phyloP scores from a whole-genome alignment of 164 flowering plant genomes.

The Sedum album region DNA sequence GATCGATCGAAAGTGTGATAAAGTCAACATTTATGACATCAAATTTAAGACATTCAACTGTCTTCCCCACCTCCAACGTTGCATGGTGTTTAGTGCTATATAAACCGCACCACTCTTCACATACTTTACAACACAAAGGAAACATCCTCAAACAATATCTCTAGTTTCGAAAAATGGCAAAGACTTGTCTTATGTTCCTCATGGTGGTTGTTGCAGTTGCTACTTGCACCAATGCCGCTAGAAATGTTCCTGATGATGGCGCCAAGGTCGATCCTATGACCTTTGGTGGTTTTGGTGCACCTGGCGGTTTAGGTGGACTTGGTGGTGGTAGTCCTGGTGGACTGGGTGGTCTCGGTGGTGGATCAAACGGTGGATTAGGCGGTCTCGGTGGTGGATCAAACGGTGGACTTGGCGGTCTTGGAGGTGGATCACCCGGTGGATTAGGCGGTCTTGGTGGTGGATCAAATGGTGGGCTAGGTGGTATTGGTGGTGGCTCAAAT shows the following conservation, averaged over 20 bases:
- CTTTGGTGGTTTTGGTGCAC: neutral
- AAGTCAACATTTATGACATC: neutral
- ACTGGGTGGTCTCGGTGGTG: neutral
- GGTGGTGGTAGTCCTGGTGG: neutral
- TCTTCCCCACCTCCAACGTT: neutral
- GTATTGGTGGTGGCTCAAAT: neutral
- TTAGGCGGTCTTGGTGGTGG: neutral
- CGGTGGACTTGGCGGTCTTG: neutral
- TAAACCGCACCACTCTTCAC: neutral
- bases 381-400: neutral
- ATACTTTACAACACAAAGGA: neutral
- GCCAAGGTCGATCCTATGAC: neutral
- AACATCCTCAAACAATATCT: neutral
- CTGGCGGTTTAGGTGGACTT: neutral
- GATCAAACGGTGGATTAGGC: neutral
- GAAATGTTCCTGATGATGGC: neutral
- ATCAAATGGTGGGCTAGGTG: neutral
- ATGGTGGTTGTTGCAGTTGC: neutral
- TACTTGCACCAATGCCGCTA: neutral
- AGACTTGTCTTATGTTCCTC: neutral
- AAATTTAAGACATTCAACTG: neutral
- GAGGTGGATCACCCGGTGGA: neutral
- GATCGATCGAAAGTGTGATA: no score
- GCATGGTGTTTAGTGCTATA: neutral
- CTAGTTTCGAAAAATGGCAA: neutral